These are phyloP conservation scores for Mrakia frigida DNA, from an alignment of 768 basidiomycete species.

Conservation along the genomic window DNA sequence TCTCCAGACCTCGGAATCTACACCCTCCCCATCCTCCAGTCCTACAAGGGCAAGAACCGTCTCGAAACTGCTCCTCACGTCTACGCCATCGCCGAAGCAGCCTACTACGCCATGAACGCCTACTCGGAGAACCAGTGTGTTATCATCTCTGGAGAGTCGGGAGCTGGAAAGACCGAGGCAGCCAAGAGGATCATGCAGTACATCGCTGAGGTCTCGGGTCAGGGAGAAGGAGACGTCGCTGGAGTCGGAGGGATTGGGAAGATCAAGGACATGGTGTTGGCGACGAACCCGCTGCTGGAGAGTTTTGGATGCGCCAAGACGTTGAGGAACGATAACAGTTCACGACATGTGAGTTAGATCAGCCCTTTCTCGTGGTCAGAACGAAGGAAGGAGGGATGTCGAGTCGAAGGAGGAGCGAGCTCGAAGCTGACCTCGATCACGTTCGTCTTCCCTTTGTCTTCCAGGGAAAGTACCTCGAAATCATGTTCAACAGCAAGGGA, in stretches of 20 bases:
- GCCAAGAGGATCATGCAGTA: constrained; percentile 99
- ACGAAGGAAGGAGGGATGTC: no score
- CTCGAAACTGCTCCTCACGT: constrained; percentile 98
- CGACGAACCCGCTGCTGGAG: constrained; percentile 93
- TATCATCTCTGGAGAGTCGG: constrained; percentile 98
- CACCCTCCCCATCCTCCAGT: constrained; percentile 75
- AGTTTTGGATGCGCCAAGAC: constrained; percentile 99
- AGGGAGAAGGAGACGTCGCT: constrained; percentile 49
- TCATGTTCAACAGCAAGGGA: constrained; percentile 92
- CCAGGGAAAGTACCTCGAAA: constrained; percentile 97
- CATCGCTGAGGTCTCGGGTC: constrained; percentile 85
- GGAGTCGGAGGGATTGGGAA: constrained; percentile 78
- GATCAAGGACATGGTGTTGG: constrained; percentile 99
- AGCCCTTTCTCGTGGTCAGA: no score
- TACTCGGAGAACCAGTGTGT: constrained; percentile 99
- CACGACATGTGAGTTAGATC: constrained; percentile 69
- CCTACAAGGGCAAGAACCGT: constrained; percentile 92
- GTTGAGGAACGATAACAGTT: constrained; percentile 95
- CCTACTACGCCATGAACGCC: constrained; percentile 98
- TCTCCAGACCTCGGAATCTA: constrained; percentile 92
- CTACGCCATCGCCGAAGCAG: constrained; percentile 90
- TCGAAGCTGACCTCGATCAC: not conserved
- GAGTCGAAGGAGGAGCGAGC: not conserved
- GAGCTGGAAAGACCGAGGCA: constrained; percentile 98
- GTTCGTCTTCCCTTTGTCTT: constrained; percentile 28